Base-by-base conservation (phyloP, 257 asterid genomes). In the Solanum pennellii region DNA sequence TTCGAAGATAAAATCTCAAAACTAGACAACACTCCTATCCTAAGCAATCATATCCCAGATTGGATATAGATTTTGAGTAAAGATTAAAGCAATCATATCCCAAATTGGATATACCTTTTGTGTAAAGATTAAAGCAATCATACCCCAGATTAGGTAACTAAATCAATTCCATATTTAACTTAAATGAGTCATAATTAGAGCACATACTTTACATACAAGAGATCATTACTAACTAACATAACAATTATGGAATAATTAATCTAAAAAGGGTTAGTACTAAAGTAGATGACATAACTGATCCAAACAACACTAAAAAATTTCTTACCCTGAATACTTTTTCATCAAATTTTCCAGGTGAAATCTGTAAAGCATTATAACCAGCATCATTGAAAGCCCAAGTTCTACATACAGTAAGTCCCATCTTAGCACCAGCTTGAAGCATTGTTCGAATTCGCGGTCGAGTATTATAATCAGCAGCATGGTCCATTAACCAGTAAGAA, bases 351-450 rank as follows among this genome's bases (percentile, higher is more conserved):
- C 99, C 99, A 0, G 99, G 99, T 44, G 98, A 90, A 89, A 95
- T 89, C 86, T 96, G 99, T 21, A 97, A 93, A 82, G 99, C 99
- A 89, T 97, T 97, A 82, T 96, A 96, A 83, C 91, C 98, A 89
- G 98, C 99, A 83, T 97, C 99, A 91, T 92, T 97, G 91, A 97
- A 97, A 84, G 99, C 99, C 99, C 99, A 97, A 87, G 99, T 93
- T 91, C 99, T 93, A 56, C 99, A 97, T 0, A 97, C 98, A 87
- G 99, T 97, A 49, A 97, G 95, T 2, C 99, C 99, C 99, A 97
- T 97, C 88, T 89, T 96, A 14, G 99, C 99, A 87, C 98, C 96
- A 73, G 94, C 90, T 89, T 95, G 96, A 86, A 97, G 91, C 89
- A 97, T 91, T n/a, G 90, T 89, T 90, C 94, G 90, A 88, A 96